A percentile compares a stretch with the other conserved stretches of the same genome.
Evolutionary conservation across 2,329 filamentous ascomycete species (phyloP).

Genomic region (Paecilomyces sp.): DNA sequence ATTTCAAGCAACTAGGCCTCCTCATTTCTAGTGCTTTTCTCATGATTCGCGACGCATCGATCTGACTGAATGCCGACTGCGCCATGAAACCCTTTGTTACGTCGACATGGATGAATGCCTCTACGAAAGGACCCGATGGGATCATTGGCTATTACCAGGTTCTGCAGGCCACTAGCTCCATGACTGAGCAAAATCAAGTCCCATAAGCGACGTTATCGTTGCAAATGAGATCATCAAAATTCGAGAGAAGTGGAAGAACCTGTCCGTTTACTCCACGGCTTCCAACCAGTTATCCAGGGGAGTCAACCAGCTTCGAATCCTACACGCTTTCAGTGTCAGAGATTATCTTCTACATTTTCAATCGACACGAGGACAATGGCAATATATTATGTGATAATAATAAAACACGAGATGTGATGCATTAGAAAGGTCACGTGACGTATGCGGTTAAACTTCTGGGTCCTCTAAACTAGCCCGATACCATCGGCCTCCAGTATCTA

Average conservation of each 20-base stretch:
- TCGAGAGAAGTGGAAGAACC: not conserved
- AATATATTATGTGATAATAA: not conserved
- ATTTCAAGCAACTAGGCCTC: too few species aligned
- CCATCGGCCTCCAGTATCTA: not conserved
- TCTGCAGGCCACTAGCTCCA: not conserved
- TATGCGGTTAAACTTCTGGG: not conserved
- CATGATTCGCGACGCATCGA: too few species aligned
- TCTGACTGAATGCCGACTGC: too few species aligned
- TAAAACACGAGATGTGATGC: not conserved
- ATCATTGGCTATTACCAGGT: not conserved
- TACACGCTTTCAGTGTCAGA: not conserved
- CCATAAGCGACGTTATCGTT: not conserved
- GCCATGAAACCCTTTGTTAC: too few species aligned
- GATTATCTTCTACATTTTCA: not conserved
- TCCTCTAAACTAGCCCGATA: not conserved
- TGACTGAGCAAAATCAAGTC: not conserved
- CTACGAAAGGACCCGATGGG: too few species aligned
- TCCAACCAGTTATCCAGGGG: not conserved
- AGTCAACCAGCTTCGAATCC: not conserved
- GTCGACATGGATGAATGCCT: too few species aligned
- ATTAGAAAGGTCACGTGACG: not conserved
- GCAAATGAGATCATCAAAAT: not conserved
- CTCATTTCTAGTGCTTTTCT: too few species aligned
- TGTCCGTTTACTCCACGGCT: not conserved
- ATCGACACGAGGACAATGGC: not conserved